Evolutionary conservation across 495 filamentous ascomycete genomes (phyloP).

Genomic region (Hypoxylon lenormandii): DNA sequence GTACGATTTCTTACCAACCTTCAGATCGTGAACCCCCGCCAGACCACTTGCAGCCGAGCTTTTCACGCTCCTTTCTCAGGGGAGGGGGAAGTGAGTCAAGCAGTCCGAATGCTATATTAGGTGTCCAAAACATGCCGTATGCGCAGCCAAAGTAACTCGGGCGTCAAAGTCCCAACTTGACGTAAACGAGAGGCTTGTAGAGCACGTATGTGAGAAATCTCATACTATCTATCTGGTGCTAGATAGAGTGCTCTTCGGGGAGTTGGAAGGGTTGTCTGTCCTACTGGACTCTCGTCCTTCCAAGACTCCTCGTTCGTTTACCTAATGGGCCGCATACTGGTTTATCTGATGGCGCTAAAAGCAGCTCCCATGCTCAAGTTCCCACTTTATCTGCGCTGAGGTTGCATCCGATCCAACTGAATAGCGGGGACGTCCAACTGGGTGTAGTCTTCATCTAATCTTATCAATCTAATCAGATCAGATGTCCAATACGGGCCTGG

Average conservation of each 20-base stretch:
- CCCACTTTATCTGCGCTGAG: conserved; percentile 12
- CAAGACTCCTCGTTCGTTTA: background rate
- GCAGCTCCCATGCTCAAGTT: conserved; percentile 10
- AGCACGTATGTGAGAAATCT: no score
- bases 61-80: conserved; percentile 25
- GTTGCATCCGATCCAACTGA: conserved; percentile 20
- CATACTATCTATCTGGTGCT: no score
- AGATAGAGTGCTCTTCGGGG: no score
- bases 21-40: conserved; percentile 20
- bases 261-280: no score
- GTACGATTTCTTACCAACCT: conserved; percentile 34
- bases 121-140: no score
- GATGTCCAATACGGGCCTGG: conserved; percentile 32
- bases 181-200: no score
- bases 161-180: no score
- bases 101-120: no score
- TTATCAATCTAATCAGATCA: conserved; percentile 53
- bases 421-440: conserved; percentile 31
- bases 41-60: conserved; percentile 7
- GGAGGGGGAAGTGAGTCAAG: background rate
- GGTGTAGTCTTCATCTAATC: conserved; percentile 46
- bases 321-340: conserved; percentile 12
- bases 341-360: conserved; percentile 48
- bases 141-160: no score
- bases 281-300: background rate